These are phyloP conservation scores for Ceratopteris richardii DNA, from an alignment of 75 land plant species.

Conservation along the genomic window DNA sequence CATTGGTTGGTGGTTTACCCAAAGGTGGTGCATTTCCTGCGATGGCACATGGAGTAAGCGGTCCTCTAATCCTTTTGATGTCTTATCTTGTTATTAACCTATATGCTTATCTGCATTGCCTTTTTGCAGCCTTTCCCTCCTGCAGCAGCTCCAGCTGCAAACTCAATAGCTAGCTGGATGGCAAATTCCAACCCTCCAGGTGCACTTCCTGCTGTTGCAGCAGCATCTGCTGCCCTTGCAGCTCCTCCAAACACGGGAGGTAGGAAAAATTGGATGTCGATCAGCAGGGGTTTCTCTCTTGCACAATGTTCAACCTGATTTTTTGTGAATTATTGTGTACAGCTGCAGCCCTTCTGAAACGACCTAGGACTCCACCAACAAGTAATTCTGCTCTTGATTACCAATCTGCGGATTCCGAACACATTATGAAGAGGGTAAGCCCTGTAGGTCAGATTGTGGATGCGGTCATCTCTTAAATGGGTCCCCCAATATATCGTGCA, in stretches of 20 bases:
- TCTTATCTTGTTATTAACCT: too few species aligned
- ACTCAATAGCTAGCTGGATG: constrained; percentile 84
- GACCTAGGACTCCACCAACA: constrained; percentile 61
- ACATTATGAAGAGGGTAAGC: constrained; percentile 47
- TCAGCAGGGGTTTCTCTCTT: not conserved
- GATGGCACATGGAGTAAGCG: constrained; percentile 54
- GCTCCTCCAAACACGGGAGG: constrained; percentile 47
- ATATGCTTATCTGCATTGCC: too few species aligned
- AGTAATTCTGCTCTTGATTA: constrained; percentile 46
- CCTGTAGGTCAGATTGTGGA: constrained; percentile 39
- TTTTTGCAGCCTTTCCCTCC: constrained; percentile 64
- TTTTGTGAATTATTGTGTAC: constrained; percentile 2
- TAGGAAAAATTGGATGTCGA: not conserved
- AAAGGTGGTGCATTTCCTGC: constrained; percentile 60
- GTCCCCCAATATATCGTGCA: not conserved
- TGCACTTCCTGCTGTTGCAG: constrained; percentile 57
- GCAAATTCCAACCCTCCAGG: constrained; percentile 48
- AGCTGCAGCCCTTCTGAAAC: constrained; percentile 51
- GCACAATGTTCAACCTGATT: not conserved
- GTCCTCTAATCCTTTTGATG: constrained; percentile 1
- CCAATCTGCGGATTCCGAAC: constrained; percentile 61
- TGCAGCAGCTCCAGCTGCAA: constrained; percentile 46
- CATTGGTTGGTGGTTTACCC: constrained; percentile 38
- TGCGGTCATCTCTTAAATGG: constrained; percentile 1
- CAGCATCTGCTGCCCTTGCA: constrained; percentile 50